Evolutionary conservation across 768 basidiomycete genomes (phyloP).

Genomic region (Lactifluus subvellereus): DNA sequence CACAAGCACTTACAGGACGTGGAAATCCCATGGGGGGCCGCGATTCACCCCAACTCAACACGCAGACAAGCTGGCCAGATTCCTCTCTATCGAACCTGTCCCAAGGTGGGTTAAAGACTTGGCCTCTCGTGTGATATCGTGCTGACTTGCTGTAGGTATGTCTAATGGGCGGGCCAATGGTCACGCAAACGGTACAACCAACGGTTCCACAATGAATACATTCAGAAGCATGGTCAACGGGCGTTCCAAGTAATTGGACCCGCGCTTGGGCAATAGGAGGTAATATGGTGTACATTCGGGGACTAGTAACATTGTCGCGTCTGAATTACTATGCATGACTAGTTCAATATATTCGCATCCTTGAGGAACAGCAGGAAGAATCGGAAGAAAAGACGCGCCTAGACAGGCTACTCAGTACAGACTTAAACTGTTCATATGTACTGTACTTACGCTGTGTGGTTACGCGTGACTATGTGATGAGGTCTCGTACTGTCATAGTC

Average conservation of each 20-base stretch:
- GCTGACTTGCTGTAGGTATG: not conserved
- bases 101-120: conserved; percentile 16
- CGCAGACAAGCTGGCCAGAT: not conserved
- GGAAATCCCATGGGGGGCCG: not conserved
- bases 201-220: not conserved
- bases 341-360: not conserved
- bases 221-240: not conserved
- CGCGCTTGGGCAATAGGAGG: not conserved
- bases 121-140: not conserved
- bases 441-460: no score
- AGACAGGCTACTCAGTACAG: no score
- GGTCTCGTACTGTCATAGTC: no score
- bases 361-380: not conserved
- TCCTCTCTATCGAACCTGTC: not conserved
- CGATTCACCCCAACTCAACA: not conserved
- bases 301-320: not conserved
- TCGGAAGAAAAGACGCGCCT: no score
- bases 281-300: no score
- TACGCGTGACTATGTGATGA: no score
- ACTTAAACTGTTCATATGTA: no score
- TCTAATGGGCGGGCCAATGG: not conserved
- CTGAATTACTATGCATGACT: not conserved
- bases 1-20: not conserved
- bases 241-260: not conserved
- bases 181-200: not conserved